Base-by-base conservation (phyloP, 164 flowering plant genomes). In the Piper longum region DNA sequence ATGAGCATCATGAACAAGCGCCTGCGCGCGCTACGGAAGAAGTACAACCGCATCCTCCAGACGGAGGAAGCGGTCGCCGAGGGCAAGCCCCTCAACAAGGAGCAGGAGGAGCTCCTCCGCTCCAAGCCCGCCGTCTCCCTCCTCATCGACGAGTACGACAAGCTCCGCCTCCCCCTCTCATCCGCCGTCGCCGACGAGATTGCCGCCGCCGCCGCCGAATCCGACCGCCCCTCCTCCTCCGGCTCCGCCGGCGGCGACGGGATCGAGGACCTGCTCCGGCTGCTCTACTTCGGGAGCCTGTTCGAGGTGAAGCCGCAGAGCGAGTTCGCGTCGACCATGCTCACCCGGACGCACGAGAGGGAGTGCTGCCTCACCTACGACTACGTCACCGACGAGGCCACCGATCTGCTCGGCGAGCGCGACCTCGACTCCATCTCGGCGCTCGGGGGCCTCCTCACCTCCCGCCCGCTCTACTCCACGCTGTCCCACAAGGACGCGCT, bases 301-400 rank as follows among this genome's bases (percentile, higher is more conserved):
- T 95, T 95, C 70, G 98, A 89, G 66, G 96, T 86, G 41, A 87
- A 78, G 78, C 73, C 80, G 6, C 91, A 86, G 76, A 78, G 72
- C 44, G 98, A 89, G 58, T 91, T 77, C 74, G 74, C 84, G 5
- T 75, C 86, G 14, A 87, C 80, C 18, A 82, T 87, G 93, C 71
- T 88, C 63, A 87, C 91, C 0, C 74, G 85, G 74, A 83, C 85
- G 2, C 96, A 83, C 63, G 99, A 91, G 79, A 66, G 99, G 14
- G 83, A 82, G 0, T 91, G 96, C 66, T 95, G 99, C 71, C 77
- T 95, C 76, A 87, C 90, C 54, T 95, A 91, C 56, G 99, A 95
- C 70, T 83, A 82, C 44, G 96, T 95, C 4, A 87, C 98, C 0
- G 99, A 95, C 59, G 99, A 95, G 61, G 98, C 85, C 6, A 79